Evolutionary conservation across 163 green algal species (phyloP).

Genomic region (Prototheca cutis): DNA sequence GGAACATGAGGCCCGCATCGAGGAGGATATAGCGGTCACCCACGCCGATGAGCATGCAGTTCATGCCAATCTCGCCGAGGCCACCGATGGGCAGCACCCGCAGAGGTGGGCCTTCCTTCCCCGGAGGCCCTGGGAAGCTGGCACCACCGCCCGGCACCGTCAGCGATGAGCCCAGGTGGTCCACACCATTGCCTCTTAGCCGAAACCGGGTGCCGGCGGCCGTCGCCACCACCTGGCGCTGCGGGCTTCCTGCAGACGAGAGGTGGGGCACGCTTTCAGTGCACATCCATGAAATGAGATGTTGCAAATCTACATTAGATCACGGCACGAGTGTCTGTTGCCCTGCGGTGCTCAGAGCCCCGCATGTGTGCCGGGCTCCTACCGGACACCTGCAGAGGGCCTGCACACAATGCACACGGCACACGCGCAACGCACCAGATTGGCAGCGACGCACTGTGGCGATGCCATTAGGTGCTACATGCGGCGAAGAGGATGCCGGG

Average conservation of each 20-base stretch:
- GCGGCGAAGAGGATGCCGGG: no score
- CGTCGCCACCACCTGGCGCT: not conserved
- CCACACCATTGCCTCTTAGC: conserved; percentile 37
- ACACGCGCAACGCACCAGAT: no score
- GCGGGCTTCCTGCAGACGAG: not conserved
- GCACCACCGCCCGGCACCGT: conserved; percentile 1
- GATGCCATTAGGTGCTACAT: no score
- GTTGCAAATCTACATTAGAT: no score
- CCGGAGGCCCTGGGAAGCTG: conserved; percentile 46
- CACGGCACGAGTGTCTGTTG: no score
- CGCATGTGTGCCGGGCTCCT: no score
- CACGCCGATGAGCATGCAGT: conserved; percentile 96
- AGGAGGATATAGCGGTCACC: conserved; percentile 94
- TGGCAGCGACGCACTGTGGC: no score
- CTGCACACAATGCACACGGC: no score
- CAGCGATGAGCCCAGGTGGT: conserved; percentile 59
- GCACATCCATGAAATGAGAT: no score
- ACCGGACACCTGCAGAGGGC: no score
- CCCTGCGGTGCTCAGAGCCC: no score
- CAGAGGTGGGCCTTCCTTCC: conserved; percentile 63
- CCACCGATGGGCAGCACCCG: conserved; percentile 90
- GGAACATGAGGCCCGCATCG: conserved; percentile 98
- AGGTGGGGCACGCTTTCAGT: no score
- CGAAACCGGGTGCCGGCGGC: not conserved
- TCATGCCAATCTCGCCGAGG: conserved; percentile 99